Evolutionary conservation across 2,329 filamentous ascomycete species (phyloP).

Genomic region (Neobulgaria alba): DNA sequence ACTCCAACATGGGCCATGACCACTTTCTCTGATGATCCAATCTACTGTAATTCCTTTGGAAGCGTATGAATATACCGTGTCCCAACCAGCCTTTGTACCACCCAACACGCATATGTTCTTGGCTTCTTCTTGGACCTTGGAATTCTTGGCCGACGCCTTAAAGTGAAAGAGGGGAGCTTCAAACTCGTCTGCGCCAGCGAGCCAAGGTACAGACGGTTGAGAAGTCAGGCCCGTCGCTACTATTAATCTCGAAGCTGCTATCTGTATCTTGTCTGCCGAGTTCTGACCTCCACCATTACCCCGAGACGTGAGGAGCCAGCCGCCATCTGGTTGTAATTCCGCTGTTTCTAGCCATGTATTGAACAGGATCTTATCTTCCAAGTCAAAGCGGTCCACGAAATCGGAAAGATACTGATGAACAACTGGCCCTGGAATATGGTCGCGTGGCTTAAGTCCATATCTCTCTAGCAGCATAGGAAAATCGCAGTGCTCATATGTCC

Average conservation of each 20-base stretch:
- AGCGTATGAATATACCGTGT: constrained; percentile 54
- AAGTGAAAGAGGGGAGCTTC: constrained; percentile 41
- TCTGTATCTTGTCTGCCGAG: neutral
- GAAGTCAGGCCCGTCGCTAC: constrained; percentile 49
- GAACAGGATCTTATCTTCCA: constrained; percentile 41
- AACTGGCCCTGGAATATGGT: constrained; percentile 51
- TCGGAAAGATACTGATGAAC: constrained; percentile 48
- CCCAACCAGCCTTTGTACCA: constrained; percentile 56
- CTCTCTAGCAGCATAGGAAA: constrained; percentile 56
- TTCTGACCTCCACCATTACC: neutral
- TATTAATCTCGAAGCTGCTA: constrained; percentile 40
- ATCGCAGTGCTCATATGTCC: constrained; percentile 65
- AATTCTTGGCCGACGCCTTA: constrained; percentile 36
- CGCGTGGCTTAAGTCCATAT: constrained; percentile 39
- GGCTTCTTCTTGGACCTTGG: constrained; percentile 33
- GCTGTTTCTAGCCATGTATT: constrained; percentile 39
- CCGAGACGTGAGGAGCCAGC: constrained; percentile 35
- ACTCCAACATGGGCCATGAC: constrained; percentile 25
- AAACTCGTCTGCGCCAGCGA: constrained; percentile 40
- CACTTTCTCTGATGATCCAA: constrained; percentile 47
- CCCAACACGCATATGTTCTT: constrained; percentile 48
- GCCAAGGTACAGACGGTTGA: constrained; percentile 37
- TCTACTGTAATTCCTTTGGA: constrained; percentile 44
- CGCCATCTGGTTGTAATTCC: constrained; percentile 34
- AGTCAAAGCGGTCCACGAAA: constrained; percentile 44